Evolutionary conservation across 805 yeast genomes (phyloP), one percentile per base, ranked within the genome.

Genomic region (Diddensiella transvaalensis): DNA sequence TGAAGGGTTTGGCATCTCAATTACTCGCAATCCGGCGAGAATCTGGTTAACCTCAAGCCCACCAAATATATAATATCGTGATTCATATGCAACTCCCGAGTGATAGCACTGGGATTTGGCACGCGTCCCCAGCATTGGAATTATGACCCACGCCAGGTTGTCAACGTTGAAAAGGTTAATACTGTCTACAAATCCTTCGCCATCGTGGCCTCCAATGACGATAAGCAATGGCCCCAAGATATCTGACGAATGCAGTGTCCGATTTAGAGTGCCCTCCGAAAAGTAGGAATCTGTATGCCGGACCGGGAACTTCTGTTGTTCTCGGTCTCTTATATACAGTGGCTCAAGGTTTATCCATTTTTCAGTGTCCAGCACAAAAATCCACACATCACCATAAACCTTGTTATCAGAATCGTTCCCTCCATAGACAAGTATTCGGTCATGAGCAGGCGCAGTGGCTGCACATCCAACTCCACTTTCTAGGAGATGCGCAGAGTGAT

Each of bases 141-240:
- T 42, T n/a, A 54, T 41, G 22, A 42, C 46, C 60, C 60, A 55
- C 13, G 38, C 40, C 15, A 48, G 46, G 1, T 50, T 41, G 32
- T 42, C 33, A 4, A 58, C 44, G 44, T 50, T 44, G 17, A 55
- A 40, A 2, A 52, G 46, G 41, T 49, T 50, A 36, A 57, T 26
- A 24, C 47, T 46, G 24, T 37, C 41, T 19, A 48, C 42, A 15
- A 51, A 44, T 13, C 48, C 50, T 17, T 43, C 46, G 10, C 60
- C 60, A 22, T 57, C 58, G 39, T 55, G 54, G 19, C 62, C 62
- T n/a, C 62, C 62, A 17, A 47, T 24, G 15, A 56, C 46, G 23
- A 53, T 43, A 11, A 58, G 48, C 26, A 48, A 47, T 26, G 47
- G 50, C 10, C 53, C 56, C 2, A 47, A 30, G 4, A 55, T 37